Evolutionary conservation across 192 early-diverging fungal genomes (phyloP).

Genomic region (Umbelopsis ramanniana): DNA sequence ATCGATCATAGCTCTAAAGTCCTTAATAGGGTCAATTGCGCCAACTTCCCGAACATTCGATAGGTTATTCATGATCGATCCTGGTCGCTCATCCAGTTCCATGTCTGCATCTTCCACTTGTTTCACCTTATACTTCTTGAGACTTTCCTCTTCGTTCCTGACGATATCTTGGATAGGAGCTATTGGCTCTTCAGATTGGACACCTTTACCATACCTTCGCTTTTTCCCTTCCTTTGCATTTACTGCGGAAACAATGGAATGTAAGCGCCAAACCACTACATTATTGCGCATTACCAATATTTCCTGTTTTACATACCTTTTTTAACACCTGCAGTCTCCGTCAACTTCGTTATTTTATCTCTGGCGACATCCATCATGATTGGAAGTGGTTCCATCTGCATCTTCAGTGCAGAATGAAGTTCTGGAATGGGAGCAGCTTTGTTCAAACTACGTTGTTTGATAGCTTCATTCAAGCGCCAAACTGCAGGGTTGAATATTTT

Average conservation of each 20-base stretch:
- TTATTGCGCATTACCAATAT: not conserved
- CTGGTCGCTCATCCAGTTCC: conserved; percentile 26
- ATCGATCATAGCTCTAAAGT: conserved; percentile 64
- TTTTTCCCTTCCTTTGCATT: conserved; percentile 36
- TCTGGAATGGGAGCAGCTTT: conserved; percentile 55
- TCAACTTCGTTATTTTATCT: conserved; percentile 46
- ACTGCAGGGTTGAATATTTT: conserved; percentile 65
- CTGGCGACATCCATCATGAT: conserved; percentile 49
- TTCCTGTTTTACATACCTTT: conserved; percentile 44
- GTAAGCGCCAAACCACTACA: not conserved
- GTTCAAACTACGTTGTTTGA: conserved; percentile 63
- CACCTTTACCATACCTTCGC: conserved; percentile 29
- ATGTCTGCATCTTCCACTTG: conserved; percentile 24
- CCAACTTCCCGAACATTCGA: conserved; percentile 43
- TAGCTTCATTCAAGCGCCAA: conserved; percentile 59
- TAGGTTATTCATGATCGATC: conserved; percentile 36
- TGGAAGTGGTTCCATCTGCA: conserved; percentile 49
- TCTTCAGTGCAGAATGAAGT: conserved; percentile 46
- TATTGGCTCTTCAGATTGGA: not conserved
- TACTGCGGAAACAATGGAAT: conserved; percentile 11
- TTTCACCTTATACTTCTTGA: conserved; percentile 20
- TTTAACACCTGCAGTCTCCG: conserved; percentile 55
- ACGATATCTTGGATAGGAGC: conserved; percentile 17
- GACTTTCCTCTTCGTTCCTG: not conserved
- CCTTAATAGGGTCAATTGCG: conserved; percentile 58